A percentile compares a stretch with the other conserved stretches of the same genome.
Evolutionary conservation across 345 rosid genomes (phyloP).

Genomic region (Salix exigua): DNA sequence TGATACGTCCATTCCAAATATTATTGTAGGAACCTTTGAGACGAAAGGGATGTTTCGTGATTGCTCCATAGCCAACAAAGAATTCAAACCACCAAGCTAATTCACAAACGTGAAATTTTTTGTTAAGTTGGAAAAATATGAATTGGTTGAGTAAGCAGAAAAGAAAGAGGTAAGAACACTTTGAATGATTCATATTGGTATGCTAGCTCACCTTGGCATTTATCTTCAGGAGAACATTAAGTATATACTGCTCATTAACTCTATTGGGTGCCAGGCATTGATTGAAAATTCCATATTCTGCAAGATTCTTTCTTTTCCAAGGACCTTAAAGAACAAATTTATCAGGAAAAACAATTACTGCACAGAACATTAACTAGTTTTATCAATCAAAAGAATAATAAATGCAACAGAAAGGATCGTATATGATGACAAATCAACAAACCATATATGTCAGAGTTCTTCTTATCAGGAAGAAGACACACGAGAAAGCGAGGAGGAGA

Average conservation of each 20-base stretch:
- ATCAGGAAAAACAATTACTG: background rate
- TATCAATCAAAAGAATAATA: background rate
- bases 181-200: background rate
- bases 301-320: conserved; percentile 26
- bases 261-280: conserved; percentile 20
- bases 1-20: conserved; percentile 28
- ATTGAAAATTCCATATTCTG: conserved; percentile 27
- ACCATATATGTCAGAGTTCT: conserved; percentile 29
- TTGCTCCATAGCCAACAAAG: conserved; percentile 20
- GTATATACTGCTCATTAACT: conserved; percentile 22
- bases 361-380: background rate
- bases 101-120: background rate
- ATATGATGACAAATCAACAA: background rate
- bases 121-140: background rate
- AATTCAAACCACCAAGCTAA: conserved; percentile 28
- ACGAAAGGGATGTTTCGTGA: conserved; percentile 16
- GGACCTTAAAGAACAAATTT: conserved; percentile 8
- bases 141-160: background rate
- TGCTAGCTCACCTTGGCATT: conserved; percentile 20
- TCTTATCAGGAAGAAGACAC: conserved; percentile 23
- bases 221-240: conserved; percentile 29
- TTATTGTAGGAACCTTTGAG: conserved; percentile 25
- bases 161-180: background rate
- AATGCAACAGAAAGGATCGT: background rate
- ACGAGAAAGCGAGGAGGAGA: conserved; percentile 19